Percentiles rank a stretch among this genome's conserved stretches.
These are phyloP conservation scores for Petunia secreta DNA, from an alignment of 257 asterid species.

Conservation along the genomic window DNA sequence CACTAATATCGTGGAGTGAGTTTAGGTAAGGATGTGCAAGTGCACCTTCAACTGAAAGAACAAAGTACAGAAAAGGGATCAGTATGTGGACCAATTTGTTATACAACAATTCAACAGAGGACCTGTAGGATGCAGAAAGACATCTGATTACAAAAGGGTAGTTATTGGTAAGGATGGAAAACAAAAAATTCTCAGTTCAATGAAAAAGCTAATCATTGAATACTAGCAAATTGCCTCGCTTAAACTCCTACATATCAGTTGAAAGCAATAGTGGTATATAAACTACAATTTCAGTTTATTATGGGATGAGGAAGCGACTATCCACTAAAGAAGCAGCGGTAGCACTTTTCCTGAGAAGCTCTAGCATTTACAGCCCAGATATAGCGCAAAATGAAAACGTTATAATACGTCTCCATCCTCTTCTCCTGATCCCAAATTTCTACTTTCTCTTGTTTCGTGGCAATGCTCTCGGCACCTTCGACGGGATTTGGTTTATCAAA, in stretches of 20 bases:
- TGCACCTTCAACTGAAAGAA: constrained; percentile 80
- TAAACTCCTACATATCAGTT: constrained; percentile 3
- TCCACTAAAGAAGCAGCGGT: not conserved
- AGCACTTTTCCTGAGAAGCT: not conserved
- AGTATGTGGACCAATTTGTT: not conserved
- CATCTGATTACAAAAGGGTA: not conserved
- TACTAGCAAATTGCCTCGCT: not conserved
- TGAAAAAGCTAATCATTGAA: not conserved
- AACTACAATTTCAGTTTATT: not conserved
- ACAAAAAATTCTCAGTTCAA: not conserved
- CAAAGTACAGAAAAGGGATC: constrained; percentile 3
- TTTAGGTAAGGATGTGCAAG: constrained; percentile 88
- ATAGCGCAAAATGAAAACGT: not conserved
- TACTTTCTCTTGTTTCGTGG: not conserved
- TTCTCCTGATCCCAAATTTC: not conserved
- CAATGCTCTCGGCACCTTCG: not conserved
- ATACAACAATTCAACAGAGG: not conserved
- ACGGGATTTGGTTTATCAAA: not conserved
- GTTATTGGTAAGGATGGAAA: not conserved
- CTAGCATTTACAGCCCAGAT: not conserved
- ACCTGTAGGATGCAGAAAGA: not conserved
- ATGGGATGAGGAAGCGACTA: not conserved
- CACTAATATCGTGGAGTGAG: constrained; percentile 95
- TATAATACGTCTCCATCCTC: not conserved
- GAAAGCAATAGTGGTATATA: not conserved